A percentile compares a stretch with the other conserved stretches of the same genome.
phyloP scores from a whole-genome alignment of 169 alveolate species.

The Eimeria praecox region DNA sequence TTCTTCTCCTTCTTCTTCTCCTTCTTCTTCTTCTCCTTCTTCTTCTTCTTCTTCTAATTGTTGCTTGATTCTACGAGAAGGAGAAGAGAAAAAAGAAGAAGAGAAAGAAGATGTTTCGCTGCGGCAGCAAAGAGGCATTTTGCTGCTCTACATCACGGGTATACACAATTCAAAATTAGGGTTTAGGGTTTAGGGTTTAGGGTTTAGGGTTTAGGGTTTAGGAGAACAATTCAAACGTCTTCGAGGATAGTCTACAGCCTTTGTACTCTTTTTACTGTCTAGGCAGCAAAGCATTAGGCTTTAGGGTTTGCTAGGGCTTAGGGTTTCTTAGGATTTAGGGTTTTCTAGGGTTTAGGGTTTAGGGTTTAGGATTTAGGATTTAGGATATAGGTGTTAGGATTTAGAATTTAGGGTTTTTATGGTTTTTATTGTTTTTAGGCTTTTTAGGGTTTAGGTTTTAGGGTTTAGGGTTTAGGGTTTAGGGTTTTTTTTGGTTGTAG shows the following conservation, averaged over 20 bases:
- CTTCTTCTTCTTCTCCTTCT: too few relatives aligned
- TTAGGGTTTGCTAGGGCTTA: slow-evolving; percentile 9
- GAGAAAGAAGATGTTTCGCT: background rate
- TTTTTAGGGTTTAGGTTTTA: background rate
- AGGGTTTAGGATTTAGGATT: background rate
- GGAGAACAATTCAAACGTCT: background rate
- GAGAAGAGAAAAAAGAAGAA: too few relatives aligned
- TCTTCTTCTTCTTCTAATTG: too few relatives aligned
- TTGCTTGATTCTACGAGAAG: too few relatives aligned
- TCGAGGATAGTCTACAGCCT: background rate
- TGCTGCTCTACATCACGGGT: slow-evolving; percentile 43
- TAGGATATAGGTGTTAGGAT: background rate
- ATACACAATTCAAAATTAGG: background rate
- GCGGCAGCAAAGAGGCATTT: background rate
- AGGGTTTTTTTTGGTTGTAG: background rate
- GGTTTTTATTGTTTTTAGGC: background rate
- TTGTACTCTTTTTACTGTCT: background rate
- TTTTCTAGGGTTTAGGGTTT: background rate
- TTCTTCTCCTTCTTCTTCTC: too few relatives aligned
- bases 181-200: slow-evolving; percentile 22
- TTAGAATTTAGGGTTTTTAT: background rate
- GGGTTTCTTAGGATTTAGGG: background rate
- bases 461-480: slow-evolving; percentile 37
- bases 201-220: slow-evolving; percentile 13
- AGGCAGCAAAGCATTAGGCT: background rate